phyloP scores from a whole-genome alignment of 768 basidiomycete species.

The Calocybe gangraenosa region DNA sequence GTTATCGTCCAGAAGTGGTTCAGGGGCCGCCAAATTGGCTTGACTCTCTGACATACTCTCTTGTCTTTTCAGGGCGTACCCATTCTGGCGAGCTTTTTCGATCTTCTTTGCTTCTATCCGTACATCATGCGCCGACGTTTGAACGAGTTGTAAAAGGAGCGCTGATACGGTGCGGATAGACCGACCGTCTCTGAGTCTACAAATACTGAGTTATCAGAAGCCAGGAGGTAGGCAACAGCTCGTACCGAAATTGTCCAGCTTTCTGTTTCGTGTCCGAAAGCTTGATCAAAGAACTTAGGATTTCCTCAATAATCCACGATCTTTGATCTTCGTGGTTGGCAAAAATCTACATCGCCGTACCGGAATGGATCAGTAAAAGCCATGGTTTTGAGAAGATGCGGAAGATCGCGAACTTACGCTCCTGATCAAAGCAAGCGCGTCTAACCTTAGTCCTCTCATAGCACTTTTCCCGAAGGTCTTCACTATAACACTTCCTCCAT shows the following conservation, averaged over 20 bases:
- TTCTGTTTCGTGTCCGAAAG: conserved; percentile 87
- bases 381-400: background rate
- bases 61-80: conserved; percentile 56
- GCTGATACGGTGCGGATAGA: conserved; percentile 94
- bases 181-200: conserved; percentile 84
- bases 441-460: conserved; percentile 76
- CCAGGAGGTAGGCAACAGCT: background rate
- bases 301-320: conserved; percentile 98
- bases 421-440: conserved; percentile 79
- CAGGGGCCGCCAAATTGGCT: conserved; percentile 25
- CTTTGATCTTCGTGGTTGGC: conserved; percentile 88
- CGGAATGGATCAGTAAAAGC: background rate
- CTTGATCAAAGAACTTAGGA: conserved; percentile 84
- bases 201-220: conserved; percentile 1
- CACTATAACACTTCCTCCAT: conserved; percentile 57
- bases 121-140: conserved; percentile 91
- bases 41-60: conserved; percentile 54
- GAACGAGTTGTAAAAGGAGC: conserved; percentile 90
- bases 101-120: conserved; percentile 61
- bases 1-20: conserved; percentile 61
- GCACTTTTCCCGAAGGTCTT: conserved; percentile 72
- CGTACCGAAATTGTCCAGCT: conserved; percentile 84
- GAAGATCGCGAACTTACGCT: conserved; percentile 50
- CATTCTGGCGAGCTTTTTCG: conserved; percentile 58
- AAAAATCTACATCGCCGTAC: conserved; percentile 60